Percentiles rank a stretch among this genome's conserved stretches.
These are phyloP conservation scores for Neurospora intermedia DNA, from an alignment of 495 filamentous ascomycete genomes.

Conservation along the genomic window DNA sequence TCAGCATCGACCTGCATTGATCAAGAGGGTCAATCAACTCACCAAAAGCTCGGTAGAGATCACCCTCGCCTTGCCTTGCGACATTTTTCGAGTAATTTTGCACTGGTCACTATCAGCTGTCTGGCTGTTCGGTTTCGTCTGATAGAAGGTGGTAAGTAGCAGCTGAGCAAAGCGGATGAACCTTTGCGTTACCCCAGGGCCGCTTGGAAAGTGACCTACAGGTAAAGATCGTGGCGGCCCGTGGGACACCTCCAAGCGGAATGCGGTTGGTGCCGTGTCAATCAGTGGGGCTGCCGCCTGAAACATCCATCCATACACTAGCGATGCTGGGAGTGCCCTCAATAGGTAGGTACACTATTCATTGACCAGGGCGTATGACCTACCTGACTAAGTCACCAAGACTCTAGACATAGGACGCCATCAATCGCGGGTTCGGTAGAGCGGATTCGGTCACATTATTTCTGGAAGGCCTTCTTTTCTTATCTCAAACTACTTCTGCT, in stretches of 20 bases:
- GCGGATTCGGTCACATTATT: not conserved
- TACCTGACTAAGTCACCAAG: not conserved
- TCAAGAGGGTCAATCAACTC: slow-evolving; percentile 3
- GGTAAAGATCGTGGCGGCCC: not conserved
- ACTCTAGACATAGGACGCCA: not conserved
- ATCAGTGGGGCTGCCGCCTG: not conserved
- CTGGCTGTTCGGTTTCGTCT: not conserved
- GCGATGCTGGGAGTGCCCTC: not conserved
- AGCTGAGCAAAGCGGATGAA: not conserved
- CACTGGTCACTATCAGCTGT: not conserved
- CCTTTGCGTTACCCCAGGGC: not conserved
- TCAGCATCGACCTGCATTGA: not conserved
- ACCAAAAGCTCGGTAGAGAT: slow-evolving; percentile 24
- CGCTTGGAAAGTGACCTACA: not conserved
- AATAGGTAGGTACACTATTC: not conserved
- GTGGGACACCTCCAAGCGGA: not conserved
- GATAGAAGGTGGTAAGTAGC: not conserved
- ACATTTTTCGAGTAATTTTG: not conserved
- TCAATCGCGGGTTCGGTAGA: not conserved
- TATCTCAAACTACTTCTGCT: not conserved
- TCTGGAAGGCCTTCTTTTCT: not conserved
- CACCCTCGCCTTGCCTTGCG: slow-evolving; percentile 10
- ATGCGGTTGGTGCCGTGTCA: not conserved
- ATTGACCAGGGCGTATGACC: not conserved
- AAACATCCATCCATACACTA: not conserved